Conservation (phyloP, 352 stramenopile genomes). For the Phytophthora quininea region DNA sequence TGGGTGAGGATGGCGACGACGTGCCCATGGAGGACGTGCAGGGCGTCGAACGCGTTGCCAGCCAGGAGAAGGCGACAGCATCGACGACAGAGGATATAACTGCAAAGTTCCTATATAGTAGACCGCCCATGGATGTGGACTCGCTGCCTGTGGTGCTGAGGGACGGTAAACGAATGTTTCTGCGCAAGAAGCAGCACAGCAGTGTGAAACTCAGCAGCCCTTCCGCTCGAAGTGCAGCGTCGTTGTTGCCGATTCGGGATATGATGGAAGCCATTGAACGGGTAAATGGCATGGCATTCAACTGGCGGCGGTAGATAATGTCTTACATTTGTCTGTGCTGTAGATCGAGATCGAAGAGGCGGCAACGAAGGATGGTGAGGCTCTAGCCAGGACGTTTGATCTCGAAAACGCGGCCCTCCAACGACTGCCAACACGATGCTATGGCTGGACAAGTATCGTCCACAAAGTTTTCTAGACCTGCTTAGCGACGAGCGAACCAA, state of each 20-base stretch:
- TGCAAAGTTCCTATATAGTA: slow-evolving; percentile 54
- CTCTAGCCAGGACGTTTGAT: slow-evolving; percentile 13
- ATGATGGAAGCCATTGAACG: slow-evolving; percentile 62
- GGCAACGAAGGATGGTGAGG: slow-evolving; percentile 44
- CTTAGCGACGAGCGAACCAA: slow-evolving; percentile 97
- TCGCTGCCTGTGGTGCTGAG: slow-evolving; percentile 64
- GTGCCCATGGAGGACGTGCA: slow-evolving; percentile 40
- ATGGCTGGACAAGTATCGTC: slow-evolving; percentile 98
- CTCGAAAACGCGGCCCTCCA: neutral
- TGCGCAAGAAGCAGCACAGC: slow-evolving; percentile 64
- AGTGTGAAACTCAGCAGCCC: slow-evolving; percentile 8
- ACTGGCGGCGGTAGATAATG: neutral
- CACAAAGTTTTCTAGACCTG: slow-evolving; percentile 93
- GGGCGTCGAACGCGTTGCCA: slow-evolving; percentile 28
- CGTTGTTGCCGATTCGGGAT: slow-evolving; percentile 57
- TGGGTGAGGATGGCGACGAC: slow-evolving; percentile 66
- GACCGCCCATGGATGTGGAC: slow-evolving; percentile 68
- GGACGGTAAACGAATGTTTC: slow-evolving; percentile 60
- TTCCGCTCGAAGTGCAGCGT: slow-evolving; percentile 15
- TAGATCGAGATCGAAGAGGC: slow-evolving; percentile 76
- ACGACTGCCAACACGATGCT: slow-evolving; percentile 48
- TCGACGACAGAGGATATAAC: slow-evolving; percentile 40
- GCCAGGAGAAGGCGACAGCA: slow-evolving; percentile 33
- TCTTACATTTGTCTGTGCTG: slow-evolving; percentile 13
- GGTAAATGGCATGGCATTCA: too few relatives aligned